Evolutionary conservation across 257 asterid genomes (phyloP), one percentile per base, ranked within the genome.

Genomic region (Leptodermis oblonga): DNA sequence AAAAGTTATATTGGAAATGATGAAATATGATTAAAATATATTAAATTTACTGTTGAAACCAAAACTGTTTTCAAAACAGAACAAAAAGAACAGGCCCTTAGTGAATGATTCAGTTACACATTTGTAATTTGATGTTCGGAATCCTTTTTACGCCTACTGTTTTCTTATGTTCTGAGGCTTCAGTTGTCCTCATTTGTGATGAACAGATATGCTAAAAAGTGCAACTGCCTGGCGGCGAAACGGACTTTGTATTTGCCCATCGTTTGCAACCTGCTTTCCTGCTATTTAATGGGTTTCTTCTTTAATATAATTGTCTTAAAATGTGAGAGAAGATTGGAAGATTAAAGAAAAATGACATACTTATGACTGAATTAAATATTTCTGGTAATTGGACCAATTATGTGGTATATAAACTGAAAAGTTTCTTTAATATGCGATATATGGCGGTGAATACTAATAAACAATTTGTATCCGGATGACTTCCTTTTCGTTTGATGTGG

Each of bases 401-500:
- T 64, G 30, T 20, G 52, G 39, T 39, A 28, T 41, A 20, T 25
- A 26, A n/a, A 22, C n/a, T 28, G 43, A 3, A 20, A 28, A 53
- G 43, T 4, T 20, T 42, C 14, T 9, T 52, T 33, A 45, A 58
- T 33, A 43, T 34, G 53, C 7, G 22, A 15, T 65, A 18, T 11
- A 26, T 9, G 42, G 20, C 14, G 49, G n/a, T 70, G 48, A 34
- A 7, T 56, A 30, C 17, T 6, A 28, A 36, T 10, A 17, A 33
- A 12, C 14, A 7, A 20, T 36, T 18, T 28, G n/a, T 39, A n/a
- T 41, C 33, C 17, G 4, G 43, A 46, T 52, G 68, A 39, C 37
- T 62, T 25, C 12, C 39, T 23, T 55, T 45, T 54, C 43, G 23
- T 45, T 74, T 71, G 52, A 17, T 33, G 22, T 73, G 81, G 92